Base-by-base conservation (phyloP, 2,329 filamentous ascomycete genomes). In the Leptographium wingfieldii region DNA sequence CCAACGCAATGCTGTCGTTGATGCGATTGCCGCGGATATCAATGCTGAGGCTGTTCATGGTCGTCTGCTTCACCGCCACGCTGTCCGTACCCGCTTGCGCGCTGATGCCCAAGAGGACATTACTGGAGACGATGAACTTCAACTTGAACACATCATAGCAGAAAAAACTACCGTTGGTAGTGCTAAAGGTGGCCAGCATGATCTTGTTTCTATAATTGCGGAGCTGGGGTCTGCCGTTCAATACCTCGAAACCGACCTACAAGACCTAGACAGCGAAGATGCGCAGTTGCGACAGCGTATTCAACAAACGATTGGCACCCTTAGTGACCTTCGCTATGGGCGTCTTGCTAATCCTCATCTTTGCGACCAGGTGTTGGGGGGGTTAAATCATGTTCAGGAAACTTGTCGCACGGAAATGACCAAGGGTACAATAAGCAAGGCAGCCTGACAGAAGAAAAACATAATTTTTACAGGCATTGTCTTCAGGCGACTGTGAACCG, bases 291-390 rank as follows among this genome's bases (percentile, higher is more conserved):
- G 87, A 6, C 75, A 79, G 4, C 80, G 82, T 12, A 79, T 94
- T 57, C 79, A 79, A 64, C 78, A 83, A 60, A 85, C 80, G 0
- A 80, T 94, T 19, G 86, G 86, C 38, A 83, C 81, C 55, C 74
- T 96, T 69, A 95, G 90, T 71, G 89, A 95, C 71, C 77, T 95
- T 59, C 84, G 88, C 54, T 92, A 94, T 67, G 90, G 91, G 46
- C 85, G 84, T 59, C 80, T 94, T 61, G 78, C 81, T 43, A 87
- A 88, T 63, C 71, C 77, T 27, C 77, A 83, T 61, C 73, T 92
- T 38, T 77, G 77, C 31, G 78, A 83, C 55, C 85, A 91, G 65
- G 81, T 90, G 35, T 73, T 90, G 22, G 80, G 85, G 55, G 85
- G 85, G 6, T 74, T 94, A 43, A 74, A 77, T 63, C 78, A 80